Base-by-base conservation (phyloP, 352 stramenopile species). In the Phytophthora cajani region DNA sequence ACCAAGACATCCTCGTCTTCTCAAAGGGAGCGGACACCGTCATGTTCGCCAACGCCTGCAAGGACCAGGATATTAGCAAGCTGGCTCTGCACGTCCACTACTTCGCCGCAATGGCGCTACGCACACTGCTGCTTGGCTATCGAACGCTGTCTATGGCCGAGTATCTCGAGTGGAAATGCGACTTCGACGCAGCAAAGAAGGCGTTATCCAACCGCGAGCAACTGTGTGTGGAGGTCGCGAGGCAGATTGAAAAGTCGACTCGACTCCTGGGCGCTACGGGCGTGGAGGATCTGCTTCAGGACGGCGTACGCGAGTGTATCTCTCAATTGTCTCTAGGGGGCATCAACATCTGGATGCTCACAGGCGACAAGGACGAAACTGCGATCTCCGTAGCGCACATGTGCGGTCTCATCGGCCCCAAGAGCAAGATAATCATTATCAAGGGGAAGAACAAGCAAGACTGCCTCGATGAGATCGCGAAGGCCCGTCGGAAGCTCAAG, bases 261-360 rank as follows among this genome's bases (percentile, higher is more conserved):
- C 91, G 94, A 9, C 81, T 99, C 33, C 76, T 99, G 3, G 97
- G 97, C 19, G 97, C 97, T 17, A 99, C 96, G 1, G 98, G 96
- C 0, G 98, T 99, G 23, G 97, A 99, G 85, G 98, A 99, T 74
- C 81, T 98, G 62, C 82, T 99, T 4, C 97, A 99, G 78, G 92
- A 99, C 44, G 96, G 96, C 14, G 98, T 99, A 1, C 88, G 91
- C 40, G 93, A 99, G 61, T 98, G 96, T 33, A 99, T 99, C 72
- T 81, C 96, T 6, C 96, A 97, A 17, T 81, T 99, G 5, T 92
- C 81, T 12, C 91, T 97, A 17, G 98, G 97, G 38, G 97, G 97
- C 0, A 98, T 99, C 46, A 99, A 99, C 67, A 91, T 99, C 23
- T 99, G 97, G 97, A 98, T 99, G 74, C 88, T 99, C 7, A 99